Evolutionary conservation across 352 stramenopile species (phyloP), one percentile per base, ranked within the genome.

Genomic region (Globisporangium middletonii): DNA sequence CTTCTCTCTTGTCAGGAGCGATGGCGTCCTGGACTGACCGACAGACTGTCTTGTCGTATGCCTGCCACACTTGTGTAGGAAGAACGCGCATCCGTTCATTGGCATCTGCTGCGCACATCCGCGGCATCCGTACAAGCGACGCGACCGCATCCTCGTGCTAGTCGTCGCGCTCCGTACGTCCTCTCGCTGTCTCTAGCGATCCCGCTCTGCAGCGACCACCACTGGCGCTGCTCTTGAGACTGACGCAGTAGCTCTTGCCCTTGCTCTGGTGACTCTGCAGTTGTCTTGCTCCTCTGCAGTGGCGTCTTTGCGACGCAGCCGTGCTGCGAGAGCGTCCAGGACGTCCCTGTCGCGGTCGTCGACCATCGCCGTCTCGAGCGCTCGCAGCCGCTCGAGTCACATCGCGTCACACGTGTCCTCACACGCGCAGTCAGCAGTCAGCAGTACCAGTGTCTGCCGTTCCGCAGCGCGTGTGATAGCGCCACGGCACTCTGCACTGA

Each of bases 1-100:
- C 11, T 33, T 5, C 19, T 23, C 41, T 35, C 52, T 50, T 27
- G 43, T 27, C 2, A 28, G 18, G 18, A 19, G 41, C 38, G 4
- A 45, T 15, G 7, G 41, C 18, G 38, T 35, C 30, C 3, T 35
- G 30, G 3, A 35, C 33, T 38, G 33, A 38, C 33, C 12, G 33
- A 9, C 33, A 9, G 33, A 9, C 33, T 38, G 33, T 12, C 30
- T 35, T n/a, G 13, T 45, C 41, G 8, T 45, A 0, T 26, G 43
- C 28, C 19, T 7, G n/a, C 27, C 11, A 7, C 1, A 26, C 4
- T 1, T 5, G 33, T 13, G 1, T 52, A 83, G 73, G 73, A 83
- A 85, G 64, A 85, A 88, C 38, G 51, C 60, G 3, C 75, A 88
- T 46, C 75, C 75, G 50, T 63, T 77, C 38, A 68, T 88, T 43